Evolutionary conservation across 208 protist genomes (phyloP), one percentile per base, ranked within the genome.

Genomic region (Polymyxa betae): DNA sequence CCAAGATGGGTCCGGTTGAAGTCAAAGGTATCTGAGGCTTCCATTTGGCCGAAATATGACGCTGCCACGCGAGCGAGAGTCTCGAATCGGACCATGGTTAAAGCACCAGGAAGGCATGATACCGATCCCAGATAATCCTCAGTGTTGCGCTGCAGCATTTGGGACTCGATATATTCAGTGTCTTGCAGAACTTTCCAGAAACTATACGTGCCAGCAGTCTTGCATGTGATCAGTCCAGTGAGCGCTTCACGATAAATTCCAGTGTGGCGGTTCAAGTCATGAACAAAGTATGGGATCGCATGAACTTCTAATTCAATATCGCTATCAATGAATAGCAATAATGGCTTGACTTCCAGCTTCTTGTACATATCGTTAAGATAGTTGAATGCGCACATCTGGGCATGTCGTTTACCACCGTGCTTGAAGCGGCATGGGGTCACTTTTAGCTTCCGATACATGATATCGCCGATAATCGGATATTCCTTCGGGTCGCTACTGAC

Each of bases 381-480:
- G 72, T 43, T 35, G 72, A 82, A 82, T 12, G 72, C 72, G 72
- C 72, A 82, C 72, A 82, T 82, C 72, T 82, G 72, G 5, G 72
- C 72, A n/a, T 82, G 72, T n/a, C 72, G 72, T 43, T 82, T 82
- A 43, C 72, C 72, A n/a, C 72, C 72, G n/a, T 82, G 72, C 16
- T 40, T n/a, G 72, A 82, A 82, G 16, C 72, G 72, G 72, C 72
- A 82, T 43, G 72, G 72, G 16, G 72, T 82, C 72, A 82, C 72
- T n/a, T 82, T 82, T n/a, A 82, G 72, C 35, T 82, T 82, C 72
- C 72, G 72, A n/a, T 82, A 82, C 72, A 82, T 82, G 72, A 82
- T 82, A 43, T 82, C 72, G n/a, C 72, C 72, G n/a, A 82, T 82
- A n/a, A 82, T 43, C 12, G 72, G 72, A n/a, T 45, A 82, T 43